phyloP scores from a whole-genome alignment of 345 rosid species.

The Eucalyptus globulus region DNA sequence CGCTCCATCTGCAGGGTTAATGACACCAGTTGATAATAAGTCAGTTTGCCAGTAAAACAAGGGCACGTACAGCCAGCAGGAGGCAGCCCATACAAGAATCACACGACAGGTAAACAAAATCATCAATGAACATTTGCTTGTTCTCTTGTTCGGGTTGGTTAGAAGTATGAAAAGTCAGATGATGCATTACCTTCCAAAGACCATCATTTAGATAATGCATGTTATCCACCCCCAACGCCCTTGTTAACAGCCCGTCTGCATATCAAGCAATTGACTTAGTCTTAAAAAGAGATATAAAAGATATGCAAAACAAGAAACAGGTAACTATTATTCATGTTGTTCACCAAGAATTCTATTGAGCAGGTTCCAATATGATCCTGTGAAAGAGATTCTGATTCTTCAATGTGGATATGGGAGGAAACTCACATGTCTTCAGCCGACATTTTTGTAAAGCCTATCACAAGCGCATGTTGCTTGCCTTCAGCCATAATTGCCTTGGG shows the following conservation, averaged over 20 bases:
- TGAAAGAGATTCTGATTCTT: neutral
- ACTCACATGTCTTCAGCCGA: conserved; percentile 95
- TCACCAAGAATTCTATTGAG: neutral
- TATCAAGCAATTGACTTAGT: neutral
- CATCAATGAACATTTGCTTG: neutral
- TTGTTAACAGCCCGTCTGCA: conserved; percentile 77
- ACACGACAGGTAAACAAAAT: neutral
- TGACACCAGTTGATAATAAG: neutral
- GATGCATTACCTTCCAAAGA: conserved; percentile 76
- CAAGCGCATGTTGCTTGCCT: conserved; percentile 95
- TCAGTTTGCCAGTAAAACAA: neutral
- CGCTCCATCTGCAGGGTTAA: conserved; percentile 62
- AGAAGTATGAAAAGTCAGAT: neutral
- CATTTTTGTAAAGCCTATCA: conserved; percentile 96
- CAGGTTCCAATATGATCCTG: neutral
- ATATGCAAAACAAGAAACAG: neutral
- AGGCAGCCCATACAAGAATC: neutral
- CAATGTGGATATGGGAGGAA: neutral
- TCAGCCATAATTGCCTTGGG: conserved; percentile 96
- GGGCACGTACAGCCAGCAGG: neutral
- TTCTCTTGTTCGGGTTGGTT: neutral
- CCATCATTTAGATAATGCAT: conserved; percentile 99
- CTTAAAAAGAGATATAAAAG: neutral
- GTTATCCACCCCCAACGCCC: conserved; percentile 93
- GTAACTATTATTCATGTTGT: neutral